Percentiles rank a stretch among this genome's conserved stretches.
These are phyloP conservation scores for Yarrowia galli DNA, from an alignment of 1,139 yeast species.

Conservation along the genomic window DNA sequence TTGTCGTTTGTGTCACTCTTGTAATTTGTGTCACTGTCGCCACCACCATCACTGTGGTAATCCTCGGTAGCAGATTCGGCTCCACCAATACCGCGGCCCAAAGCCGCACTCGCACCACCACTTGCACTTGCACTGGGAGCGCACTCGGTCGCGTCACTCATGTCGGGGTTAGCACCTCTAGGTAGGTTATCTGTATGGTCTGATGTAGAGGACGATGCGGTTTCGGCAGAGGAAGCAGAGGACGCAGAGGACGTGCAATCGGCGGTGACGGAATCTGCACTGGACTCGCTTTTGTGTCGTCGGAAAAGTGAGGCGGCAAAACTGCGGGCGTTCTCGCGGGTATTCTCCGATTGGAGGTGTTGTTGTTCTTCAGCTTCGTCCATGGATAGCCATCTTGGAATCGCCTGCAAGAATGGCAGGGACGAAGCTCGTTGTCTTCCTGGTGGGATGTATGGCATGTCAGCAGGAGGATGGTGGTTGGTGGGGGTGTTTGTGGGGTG, in stretches of 20 bases:
- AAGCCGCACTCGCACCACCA: background rate
- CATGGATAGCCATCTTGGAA: conserved; percentile 11
- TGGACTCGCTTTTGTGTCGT: conserved; percentile 10
- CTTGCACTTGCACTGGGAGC: conserved; percentile 1
- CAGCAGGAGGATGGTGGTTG: too few species aligned
- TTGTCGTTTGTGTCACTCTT: too few species aligned
- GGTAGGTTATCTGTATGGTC: conserved; percentile 10
- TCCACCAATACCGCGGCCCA: conserved; percentile 4
- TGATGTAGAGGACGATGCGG: background rate
- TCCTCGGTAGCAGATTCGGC: background rate
- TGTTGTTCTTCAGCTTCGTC: conserved; percentile 18
- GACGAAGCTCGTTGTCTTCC: background rate
- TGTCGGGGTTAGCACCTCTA: conserved; percentile 18
- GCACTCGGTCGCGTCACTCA: conserved; percentile 17
- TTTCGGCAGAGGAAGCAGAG: too few species aligned
- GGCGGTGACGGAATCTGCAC: background rate
- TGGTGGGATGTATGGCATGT: conserved; percentile 32
- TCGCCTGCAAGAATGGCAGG: conserved; percentile 7
- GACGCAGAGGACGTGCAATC: background rate
- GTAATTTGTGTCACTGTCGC: too few species aligned
- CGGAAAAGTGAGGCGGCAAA: background rate
- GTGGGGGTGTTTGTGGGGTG: background rate
- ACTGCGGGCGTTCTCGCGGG: background rate
- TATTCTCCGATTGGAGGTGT: background rate
- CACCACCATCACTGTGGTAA: too few species aligned